Conservation (phyloP, 169 alveolate genomes). For the Miamiensis avidus region DNA sequence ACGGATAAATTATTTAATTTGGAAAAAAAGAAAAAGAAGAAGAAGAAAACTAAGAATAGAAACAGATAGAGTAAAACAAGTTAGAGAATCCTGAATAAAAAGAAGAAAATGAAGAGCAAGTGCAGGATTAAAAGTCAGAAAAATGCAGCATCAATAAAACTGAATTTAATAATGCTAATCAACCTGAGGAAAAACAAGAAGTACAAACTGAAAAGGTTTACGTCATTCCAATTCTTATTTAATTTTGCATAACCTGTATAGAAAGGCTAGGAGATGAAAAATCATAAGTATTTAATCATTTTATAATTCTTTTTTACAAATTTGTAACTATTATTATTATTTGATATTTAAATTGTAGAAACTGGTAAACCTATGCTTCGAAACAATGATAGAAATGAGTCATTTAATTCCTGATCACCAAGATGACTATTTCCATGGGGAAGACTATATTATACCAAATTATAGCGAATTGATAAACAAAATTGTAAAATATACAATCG, state of each 20-base stretch:
- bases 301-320: background rate
- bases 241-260: background rate
- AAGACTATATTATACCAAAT: constrained; percentile 14
- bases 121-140: too few relatives aligned
- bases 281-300: too few relatives aligned
- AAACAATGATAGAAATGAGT: background rate
- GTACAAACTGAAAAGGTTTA: background rate
- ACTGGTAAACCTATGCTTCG: constrained; percentile 12
- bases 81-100: background rate
- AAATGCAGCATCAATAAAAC: too few relatives aligned
- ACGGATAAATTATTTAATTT: too few relatives aligned
- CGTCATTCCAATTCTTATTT: background rate
- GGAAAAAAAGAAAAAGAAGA: constrained; percentile 2
- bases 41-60: constrained; percentile 1
- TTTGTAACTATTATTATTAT: background rate
- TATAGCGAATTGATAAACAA: constrained; percentile 1
- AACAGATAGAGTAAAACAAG: background rate
- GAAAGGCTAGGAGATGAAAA: constrained; percentile 21
- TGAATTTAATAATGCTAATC: too few relatives aligned
- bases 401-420: constrained; percentile 18
- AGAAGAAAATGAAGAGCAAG: background rate
- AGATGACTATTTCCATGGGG: constrained; percentile 28
- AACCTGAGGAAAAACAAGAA: too few relatives aligned
- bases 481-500: constrained; percentile 26
- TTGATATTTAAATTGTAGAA: constrained; percentile 15